Base-by-base conservation (phyloP, 1,139 yeast genomes). In the Saccharomyces hybrid region DNA sequence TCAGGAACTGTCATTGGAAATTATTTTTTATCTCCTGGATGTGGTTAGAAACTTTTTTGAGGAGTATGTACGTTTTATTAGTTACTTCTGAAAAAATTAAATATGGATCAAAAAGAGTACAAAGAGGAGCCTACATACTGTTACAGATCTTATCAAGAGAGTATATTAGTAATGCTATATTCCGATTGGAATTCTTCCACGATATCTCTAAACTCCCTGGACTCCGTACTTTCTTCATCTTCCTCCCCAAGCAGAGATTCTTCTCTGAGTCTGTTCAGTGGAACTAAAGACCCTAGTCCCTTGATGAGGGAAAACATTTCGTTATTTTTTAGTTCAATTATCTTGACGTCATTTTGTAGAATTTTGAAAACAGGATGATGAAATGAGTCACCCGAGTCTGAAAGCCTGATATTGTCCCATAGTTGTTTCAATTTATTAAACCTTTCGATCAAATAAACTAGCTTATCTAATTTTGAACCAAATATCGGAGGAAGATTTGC, bases 401-500 rank as follows among this genome's bases (percentile, higher is more conserved):
- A 52, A 11, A 63, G 57, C 48, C 61, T 55, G 2, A 66, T 56
- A 23, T 53, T 61, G 20, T 60, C 58, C 67, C 70, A 66, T 14
- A 68, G 25, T 3, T 51, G 44, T 44, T 57, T 57, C 42, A 68
- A 57, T 20, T 57, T 52, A 20, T 59, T 57, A n/a, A 68, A 56
- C 46, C 71, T 60, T 26, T 56, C 55, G 1, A 63, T 44, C 14
- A 67, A 16, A 32, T 55, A 75, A 60, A 63, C 84, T 83, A 27
- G 57, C 63, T 65, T 75, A 79, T 59, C 78, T 75, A 42, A 80
- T 23, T 57, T 56, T 7, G 59, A 54, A 13, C 59, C 60, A 7
- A 60, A 52, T 9, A 58, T 52, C 2, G 55, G 26, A 2, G 67
- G 60, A n/a, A 62, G 46, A 8, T 54, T 57, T 14, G 55, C 48